A percentile compares a stretch with the other conserved stretches of the same genome.
Conservation (phyloP, 176 grass and related monocot species). For the Rhynchospora pubera region DNA sequence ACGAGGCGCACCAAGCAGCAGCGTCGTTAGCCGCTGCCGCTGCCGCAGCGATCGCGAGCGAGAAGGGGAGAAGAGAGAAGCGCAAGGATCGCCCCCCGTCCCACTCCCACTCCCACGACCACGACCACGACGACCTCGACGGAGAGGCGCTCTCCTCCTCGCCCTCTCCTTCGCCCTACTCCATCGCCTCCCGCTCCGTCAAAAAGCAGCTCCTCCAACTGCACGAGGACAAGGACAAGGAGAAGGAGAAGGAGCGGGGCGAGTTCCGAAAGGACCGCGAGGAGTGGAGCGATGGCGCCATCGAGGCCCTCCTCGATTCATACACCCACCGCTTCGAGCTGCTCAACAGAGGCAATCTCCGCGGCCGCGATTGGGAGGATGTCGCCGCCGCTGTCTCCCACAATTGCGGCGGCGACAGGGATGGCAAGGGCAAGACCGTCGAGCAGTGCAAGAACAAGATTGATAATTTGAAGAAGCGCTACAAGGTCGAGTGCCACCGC, state of each 20-base stretch:
- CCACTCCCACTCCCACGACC: too few relatives aligned
- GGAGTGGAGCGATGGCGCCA: constrained; percentile 94
- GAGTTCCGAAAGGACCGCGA: constrained; percentile 84
- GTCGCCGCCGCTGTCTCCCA: constrained; percentile 21
- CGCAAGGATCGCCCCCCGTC: neutral
- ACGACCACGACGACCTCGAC: too few relatives aligned
- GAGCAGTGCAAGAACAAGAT: constrained; percentile 99
- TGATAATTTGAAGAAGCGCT: constrained; percentile 94
- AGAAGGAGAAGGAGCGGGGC: too few relatives aligned
- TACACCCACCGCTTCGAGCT: constrained; percentile 80
- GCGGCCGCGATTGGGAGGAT: constrained; percentile 69
- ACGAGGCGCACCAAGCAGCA: neutral
- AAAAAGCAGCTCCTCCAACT: neutral
- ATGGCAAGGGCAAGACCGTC: constrained; percentile 51
- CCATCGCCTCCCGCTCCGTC: too few relatives aligned
- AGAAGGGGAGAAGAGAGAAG: neutral
- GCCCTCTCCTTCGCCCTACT: too few relatives aligned
- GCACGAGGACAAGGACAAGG: constrained; percentile 26
- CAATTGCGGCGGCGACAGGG: neutral
- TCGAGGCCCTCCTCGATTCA: constrained; percentile 63
- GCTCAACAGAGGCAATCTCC: constrained; percentile 77
- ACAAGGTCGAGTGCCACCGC: constrained; percentile 94
- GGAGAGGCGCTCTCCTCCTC: too few relatives aligned
- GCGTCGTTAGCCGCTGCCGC: neutral
- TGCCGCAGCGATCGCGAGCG: neutral